Evolutionary conservation across 371 early-diverging fungal species (phyloP).

Genomic region (Parasitella parasitica): DNA sequence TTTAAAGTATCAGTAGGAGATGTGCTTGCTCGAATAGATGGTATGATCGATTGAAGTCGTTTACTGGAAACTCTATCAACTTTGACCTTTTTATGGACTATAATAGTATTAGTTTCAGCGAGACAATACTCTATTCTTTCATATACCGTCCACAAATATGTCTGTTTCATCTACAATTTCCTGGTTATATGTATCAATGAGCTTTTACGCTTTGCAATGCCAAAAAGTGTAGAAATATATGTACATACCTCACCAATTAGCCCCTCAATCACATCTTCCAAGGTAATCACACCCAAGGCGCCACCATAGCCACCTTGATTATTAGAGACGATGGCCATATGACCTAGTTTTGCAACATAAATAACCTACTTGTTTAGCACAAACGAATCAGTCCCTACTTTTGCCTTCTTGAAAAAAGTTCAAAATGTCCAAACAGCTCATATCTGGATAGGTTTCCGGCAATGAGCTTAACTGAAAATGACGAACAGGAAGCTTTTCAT

Average conservation of each 20-base stretch:
- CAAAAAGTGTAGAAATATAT: too few species aligned
- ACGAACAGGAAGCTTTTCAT: conserved; percentile 69
- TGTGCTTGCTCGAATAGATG: not conserved
- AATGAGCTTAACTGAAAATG: conserved; percentile 69
- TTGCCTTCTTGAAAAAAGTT: conserved; percentile 93
- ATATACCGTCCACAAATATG: conserved; percentile 82
- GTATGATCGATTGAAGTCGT: not conserved
- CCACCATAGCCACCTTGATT: conserved; percentile 43
- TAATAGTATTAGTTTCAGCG: not conserved
- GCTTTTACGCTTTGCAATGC: not conserved
- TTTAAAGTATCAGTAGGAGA: not conserved
- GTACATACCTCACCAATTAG: conserved; percentile 70
- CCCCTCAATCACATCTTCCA: conserved; percentile 97
- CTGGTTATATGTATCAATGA: not conserved
- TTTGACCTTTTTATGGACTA: conserved; percentile 10
- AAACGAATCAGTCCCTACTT: conserved; percentile 35
- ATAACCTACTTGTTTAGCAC: too few species aligned
- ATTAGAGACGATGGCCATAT: conserved; percentile 71
- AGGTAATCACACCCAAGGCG: conserved; percentile 88
- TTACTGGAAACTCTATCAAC: not conserved
- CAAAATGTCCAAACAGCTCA: conserved; percentile 87
- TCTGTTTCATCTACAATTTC: conserved; percentile 96
- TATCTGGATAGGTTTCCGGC: conserved; percentile 70
- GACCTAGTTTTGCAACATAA: conserved; percentile 29
- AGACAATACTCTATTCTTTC: too few species aligned